Evolutionary conservation across 495 filamentous ascomycete genomes (phyloP).

Genomic region (Penicillium angulare): DNA sequence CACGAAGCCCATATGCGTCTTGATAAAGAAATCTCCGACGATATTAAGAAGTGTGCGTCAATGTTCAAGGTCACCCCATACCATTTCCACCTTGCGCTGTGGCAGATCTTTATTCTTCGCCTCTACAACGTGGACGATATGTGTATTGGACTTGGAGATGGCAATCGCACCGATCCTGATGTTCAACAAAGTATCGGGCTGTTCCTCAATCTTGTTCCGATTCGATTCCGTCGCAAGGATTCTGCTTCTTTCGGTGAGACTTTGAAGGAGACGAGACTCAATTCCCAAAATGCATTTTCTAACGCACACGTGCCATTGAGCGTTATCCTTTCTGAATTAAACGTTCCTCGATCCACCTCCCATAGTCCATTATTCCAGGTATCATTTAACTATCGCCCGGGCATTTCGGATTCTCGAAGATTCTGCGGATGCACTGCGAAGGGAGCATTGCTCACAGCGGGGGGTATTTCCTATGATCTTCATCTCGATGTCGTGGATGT

Average conservation of each 20-base stretch:
- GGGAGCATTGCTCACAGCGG: slow-evolving; percentile 18
- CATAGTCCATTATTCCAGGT: slow-evolving; percentile 40
- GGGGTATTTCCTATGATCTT: slow-evolving; percentile 24
- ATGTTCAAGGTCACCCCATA: slow-evolving; percentile 33
- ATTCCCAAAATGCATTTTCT: slow-evolving; percentile 16
- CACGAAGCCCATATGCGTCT: slow-evolving; percentile 12
- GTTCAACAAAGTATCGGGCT: slow-evolving; percentile 34
- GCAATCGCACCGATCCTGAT: slow-evolving; percentile 31
- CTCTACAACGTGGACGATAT: slow-evolving; percentile 31
- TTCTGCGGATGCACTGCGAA: slow-evolving; percentile 20
- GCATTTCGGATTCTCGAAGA: slow-evolving; percentile 5
- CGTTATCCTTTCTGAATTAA: slow-evolving; percentile 37
- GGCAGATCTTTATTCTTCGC: slow-evolving; percentile 29
- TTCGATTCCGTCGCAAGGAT: slow-evolving; percentile 29
- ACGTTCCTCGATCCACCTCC: slow-evolving; percentile 28
- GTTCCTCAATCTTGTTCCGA: slow-evolving; percentile 46
- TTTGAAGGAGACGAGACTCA: slow-evolving; percentile 14
- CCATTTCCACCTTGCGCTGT: slow-evolving; percentile 43
- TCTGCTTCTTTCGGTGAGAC: slow-evolving; percentile 10
- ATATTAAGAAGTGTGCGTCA: slow-evolving; percentile 18
- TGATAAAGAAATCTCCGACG: slow-evolving; percentile 5
- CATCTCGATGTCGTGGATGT: slow-evolving; percentile 19
- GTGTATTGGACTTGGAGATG: slow-evolving; percentile 45
- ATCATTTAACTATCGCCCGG: slow-evolving; percentile 38
- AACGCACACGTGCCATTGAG: slow-evolving; percentile 41